phyloP scores from a whole-genome alignment of 2,329 filamentous ascomycete genomes.

The Bimuria novae-zelandiae region DNA sequence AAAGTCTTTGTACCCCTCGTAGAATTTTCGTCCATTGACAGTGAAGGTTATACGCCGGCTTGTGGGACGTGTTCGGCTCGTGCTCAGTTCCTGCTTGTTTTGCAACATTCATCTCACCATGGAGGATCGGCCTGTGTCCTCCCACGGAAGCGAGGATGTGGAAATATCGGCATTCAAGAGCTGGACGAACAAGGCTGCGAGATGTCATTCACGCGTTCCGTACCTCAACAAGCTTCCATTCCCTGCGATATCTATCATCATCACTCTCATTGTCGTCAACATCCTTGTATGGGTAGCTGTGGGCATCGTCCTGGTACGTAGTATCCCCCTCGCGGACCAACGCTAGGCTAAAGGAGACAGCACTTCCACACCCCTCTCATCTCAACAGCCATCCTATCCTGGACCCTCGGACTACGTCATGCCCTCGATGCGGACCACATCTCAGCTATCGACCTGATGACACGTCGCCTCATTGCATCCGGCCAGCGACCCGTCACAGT shows the following conservation, averaged over 20 bases:
- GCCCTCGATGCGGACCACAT: conserved; percentile 98
- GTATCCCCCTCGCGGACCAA: too few relatives aligned
- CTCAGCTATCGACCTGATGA: conserved; percentile 92
- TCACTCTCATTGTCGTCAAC: conserved; percentile 59
- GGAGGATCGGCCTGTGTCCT: conserved; percentile 17
- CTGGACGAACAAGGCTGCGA: conserved; percentile 45
- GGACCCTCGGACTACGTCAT: conserved; percentile 87
- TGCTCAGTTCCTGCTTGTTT: background rate
- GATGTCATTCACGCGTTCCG: conserved; percentile 58
- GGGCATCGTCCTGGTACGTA: conserved; percentile 62
- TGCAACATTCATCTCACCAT: conserved; percentile 9
- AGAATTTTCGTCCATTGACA: background rate
- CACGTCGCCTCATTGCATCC: conserved; percentile 80
- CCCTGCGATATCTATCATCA: conserved; percentile 61
- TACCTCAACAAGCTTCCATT: conserved; percentile 62
- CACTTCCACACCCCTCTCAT: conserved; percentile 62
- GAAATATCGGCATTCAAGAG: conserved; percentile 23
- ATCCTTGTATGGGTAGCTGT: conserved; percentile 62
- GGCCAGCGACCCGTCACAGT: conserved; percentile 88
- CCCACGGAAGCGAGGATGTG: conserved; percentile 13
- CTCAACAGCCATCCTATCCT: conserved; percentile 81
- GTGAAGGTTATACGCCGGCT: background rate
- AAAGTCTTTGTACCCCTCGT: background rate
- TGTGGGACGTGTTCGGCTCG: background rate
- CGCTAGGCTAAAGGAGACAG: conserved; percentile 16